phyloP scores from a whole-genome alignment of 2,329 filamentous ascomycete genomes.

The Fusarium tupiense region DNA sequence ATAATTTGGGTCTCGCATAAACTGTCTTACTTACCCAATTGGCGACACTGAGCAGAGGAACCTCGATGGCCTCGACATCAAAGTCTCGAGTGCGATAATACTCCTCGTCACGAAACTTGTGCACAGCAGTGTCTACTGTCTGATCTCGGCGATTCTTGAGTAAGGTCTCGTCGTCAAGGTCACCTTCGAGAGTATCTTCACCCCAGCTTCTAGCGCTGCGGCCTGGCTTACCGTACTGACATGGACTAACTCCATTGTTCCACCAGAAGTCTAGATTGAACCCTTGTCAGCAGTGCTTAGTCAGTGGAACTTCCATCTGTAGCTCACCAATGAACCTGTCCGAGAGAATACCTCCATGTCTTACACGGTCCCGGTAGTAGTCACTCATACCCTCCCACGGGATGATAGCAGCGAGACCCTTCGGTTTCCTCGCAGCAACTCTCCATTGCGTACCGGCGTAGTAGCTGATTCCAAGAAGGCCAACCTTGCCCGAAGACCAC shows the following conservation, averaged over 20 bases:
- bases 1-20: neutral
- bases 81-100: constrained; percentile 75
- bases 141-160: constrained; percentile 59
- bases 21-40: constrained; percentile 70
- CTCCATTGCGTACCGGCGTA: constrained; percentile 59
- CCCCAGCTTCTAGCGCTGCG: constrained; percentile 62
- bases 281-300: fast-evolving
- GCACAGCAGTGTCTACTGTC: constrained; percentile 55
- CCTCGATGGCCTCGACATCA: constrained; percentile 70
- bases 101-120: constrained; percentile 69
- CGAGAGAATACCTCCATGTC: constrained; percentile 69
- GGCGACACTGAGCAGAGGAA: constrained; percentile 72
- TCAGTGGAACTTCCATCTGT: fast-evolving
- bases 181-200: constrained; percentile 65
- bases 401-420: constrained; percentile 57
- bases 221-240: constrained; percentile 71
- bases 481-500: constrained; percentile 60
- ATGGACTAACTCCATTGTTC: constrained; percentile 47
- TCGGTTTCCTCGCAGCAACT: constrained; percentile 57
- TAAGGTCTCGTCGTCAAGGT: constrained; percentile 62
- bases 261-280: constrained; percentile 23
- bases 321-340: constrained; percentile 62
- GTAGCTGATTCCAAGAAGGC: constrained; percentile 59
- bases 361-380: constrained; percentile 65
- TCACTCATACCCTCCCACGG: constrained; percentile 64